These are phyloP conservation scores for Aechmea fasciata DNA, from an alignment of 176 grass and related monocot genomes.

Conservation along the genomic window DNA sequence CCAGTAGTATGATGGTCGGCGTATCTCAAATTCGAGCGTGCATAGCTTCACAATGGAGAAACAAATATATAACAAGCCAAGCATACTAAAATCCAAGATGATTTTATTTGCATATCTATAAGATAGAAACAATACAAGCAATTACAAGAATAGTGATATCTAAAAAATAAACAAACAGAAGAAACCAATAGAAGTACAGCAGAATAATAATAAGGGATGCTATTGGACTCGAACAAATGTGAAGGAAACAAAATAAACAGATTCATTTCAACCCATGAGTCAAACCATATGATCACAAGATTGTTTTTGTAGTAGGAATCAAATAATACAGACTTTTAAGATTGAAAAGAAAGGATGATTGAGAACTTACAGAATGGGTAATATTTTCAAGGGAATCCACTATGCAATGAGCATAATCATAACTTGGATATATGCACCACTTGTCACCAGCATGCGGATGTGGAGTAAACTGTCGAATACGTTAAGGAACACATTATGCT, in stretches of 20 bases:
- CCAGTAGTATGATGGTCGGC: slow-evolving; percentile 96
- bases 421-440: slow-evolving; percentile 99
- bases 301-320: no score
- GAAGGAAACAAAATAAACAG: no score
- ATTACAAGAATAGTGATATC: slow-evolving; percentile 6
- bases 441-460: slow-evolving; percentile 97
- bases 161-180: slow-evolving; percentile 3
- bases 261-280: no score
- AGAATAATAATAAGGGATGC: no score
- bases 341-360: not conserved
- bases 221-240: no score
- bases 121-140: slow-evolving; percentile 14
- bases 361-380: slow-evolving; percentile 75
- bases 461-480: slow-evolving; percentile 53
- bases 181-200: not conserved
- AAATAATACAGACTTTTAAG: not conserved
- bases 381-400: slow-evolving; percentile 98
- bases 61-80: not conserved
- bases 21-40: slow-evolving; percentile 91
- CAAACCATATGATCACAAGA: no score
- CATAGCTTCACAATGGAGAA: slow-evolving; percentile 41
- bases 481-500: not conserved
- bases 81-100: not conserved
- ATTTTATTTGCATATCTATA: slow-evolving; percentile 15
- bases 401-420: slow-evolving; percentile 95